Evolutionary conservation across 495 filamentous ascomycete genomes (phyloP).

Genomic region (Saxophila tyrrhenica): DNA sequence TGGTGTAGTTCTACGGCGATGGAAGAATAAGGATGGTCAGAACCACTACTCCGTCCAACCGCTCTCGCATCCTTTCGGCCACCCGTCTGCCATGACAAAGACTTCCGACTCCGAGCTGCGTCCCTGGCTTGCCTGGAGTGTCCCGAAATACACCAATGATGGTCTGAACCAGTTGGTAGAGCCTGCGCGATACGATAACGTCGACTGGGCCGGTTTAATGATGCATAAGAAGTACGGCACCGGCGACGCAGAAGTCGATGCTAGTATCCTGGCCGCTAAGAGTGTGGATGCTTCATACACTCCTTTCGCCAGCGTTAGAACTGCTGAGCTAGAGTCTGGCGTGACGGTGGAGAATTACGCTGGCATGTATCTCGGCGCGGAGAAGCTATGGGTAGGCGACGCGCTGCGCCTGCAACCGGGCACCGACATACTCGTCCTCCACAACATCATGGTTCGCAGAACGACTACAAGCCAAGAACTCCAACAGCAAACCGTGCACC

Average conservation of each 20-base stretch:
- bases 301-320: conserved; percentile 37
- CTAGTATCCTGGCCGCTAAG: conserved; percentile 49
- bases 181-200: conserved; percentile 35
- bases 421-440: conserved; percentile 43
- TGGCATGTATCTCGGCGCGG: conserved; percentile 51
- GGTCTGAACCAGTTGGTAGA: conserved; percentile 19
- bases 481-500: conserved; percentile 14
- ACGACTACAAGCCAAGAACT: background rate
- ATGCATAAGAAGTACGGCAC: conserved; percentile 30
- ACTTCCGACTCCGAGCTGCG: conserved; percentile 33
- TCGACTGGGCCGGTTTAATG: conserved; percentile 41
- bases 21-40: conserved; percentile 22
- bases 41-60: conserved; percentile 39
- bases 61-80: conserved; percentile 38
- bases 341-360: conserved; percentile 36
- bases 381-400: conserved; percentile 52
- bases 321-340: conserved; percentile 28
- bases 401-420: conserved; percentile 39
- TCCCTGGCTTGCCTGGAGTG: conserved; percentile 55
- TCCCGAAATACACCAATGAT: conserved; percentile 32
- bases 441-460: conserved; percentile 30
- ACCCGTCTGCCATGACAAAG: conserved; percentile 30
- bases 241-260: conserved; percentile 46
- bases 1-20: conserved; percentile 35
- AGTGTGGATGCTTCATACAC: conserved; percentile 45